Percentiles rank a stretch among this genome's conserved stretches.
These are phyloP conservation scores for Sherardia arvensis DNA, from an alignment of 257 asterid species.

Conservation along the genomic window DNA sequence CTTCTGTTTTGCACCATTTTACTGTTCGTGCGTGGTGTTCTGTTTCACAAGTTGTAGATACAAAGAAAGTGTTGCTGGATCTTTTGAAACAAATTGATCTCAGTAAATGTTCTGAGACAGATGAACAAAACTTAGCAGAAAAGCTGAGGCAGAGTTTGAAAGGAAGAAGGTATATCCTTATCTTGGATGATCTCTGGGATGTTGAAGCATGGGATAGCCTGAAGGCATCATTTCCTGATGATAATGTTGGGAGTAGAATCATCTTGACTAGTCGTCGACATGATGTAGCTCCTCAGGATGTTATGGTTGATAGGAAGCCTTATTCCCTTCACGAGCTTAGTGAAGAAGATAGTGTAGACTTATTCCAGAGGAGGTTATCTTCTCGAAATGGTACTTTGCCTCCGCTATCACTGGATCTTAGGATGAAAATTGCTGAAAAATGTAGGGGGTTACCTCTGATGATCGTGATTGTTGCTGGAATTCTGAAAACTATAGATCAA, in stretches of 20 bases:
- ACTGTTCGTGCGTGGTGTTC: not conserved
- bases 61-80: not conserved
- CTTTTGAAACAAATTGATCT: not conserved
- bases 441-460: constrained; percentile 1
- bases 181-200: constrained; percentile 1
- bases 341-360: not conserved
- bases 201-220: constrained; percentile 1
- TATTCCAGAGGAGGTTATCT: not conserved
- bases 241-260: constrained; percentile 2
- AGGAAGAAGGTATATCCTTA: not conserved
- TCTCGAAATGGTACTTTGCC: not conserved
- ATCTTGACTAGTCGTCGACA: not conserved
- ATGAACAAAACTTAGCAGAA: not conserved
- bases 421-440: not conserved
- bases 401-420: not conserved
- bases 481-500: not conserved
- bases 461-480: not conserved
- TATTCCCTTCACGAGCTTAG: not conserved
- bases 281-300: not conserved
- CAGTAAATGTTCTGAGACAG: not conserved
- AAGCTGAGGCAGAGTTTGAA: not conserved
- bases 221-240: not conserved
- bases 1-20: not conserved
- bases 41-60: constrained; percentile 6
- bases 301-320: not conserved